Conservation (phyloP, 129 eudicot species). For the Artemisia annua region DNA sequence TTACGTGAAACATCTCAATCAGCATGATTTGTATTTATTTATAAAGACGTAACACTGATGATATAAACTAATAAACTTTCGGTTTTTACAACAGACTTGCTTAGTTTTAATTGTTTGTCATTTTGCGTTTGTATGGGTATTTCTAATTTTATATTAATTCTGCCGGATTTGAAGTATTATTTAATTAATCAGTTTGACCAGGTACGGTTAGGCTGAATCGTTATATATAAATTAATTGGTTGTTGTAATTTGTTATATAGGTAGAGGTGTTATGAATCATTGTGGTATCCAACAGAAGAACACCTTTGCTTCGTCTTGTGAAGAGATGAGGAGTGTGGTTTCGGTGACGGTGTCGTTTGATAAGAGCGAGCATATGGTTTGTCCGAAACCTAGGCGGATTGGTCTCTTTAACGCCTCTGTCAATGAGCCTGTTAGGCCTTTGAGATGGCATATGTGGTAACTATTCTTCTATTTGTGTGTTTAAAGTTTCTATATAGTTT, state of each 20-base stretch:
- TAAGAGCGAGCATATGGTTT: conserved; percentile 50
- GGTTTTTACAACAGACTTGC: conserved; percentile 19
- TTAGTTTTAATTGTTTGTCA: not conserved
- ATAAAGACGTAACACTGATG: conserved; percentile 15
- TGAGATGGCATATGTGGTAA: conserved; percentile 71
- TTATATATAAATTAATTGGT: not conserved
- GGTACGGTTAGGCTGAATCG: not conserved
- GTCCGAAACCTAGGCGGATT: conserved; percentile 82
- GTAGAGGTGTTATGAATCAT: conserved; percentile 39
- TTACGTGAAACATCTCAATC: conserved; percentile 27
- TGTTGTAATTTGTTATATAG: not conserved
- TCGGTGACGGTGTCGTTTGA: conserved; percentile 38
- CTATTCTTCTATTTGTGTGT: not conserved
- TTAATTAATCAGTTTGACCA: conserved; percentile 25
- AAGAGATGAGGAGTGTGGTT: conserved; percentile 59
- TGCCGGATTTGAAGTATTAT: conserved; percentile 25
- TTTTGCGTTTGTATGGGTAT: not conserved
- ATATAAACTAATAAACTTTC: conserved; percentile 19
- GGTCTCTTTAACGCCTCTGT: conserved; percentile 29
- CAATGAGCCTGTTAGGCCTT: conserved; percentile 50
- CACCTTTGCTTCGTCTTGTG: conserved; percentile 43
- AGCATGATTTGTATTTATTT: conserved; percentile 20
- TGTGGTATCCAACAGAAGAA: conserved; percentile 58
- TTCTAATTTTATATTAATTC: not conserved
- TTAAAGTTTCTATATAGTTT: no score